Evolutionary conservation across 1,284 basidiomycete genomes (phyloP), one percentile per base, ranked within the genome.

Genomic region (Cryptococcus sp.): DNA sequence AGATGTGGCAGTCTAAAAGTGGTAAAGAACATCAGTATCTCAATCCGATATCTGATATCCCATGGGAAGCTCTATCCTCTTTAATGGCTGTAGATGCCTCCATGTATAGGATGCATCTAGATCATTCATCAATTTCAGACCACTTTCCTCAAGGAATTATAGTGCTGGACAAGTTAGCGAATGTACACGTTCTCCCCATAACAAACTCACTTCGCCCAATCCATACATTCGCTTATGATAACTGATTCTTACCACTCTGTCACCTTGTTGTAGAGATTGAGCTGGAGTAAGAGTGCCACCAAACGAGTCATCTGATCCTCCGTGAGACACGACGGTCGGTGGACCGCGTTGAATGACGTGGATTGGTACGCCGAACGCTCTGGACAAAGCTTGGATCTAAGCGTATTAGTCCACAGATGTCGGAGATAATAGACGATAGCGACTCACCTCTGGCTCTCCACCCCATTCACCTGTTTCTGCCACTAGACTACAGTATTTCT

Each of bases 161-260:
- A 62, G 46, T 62, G 60, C 60, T 62, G 13, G 6, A 38, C 4
- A 33, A 11, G 3, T 4, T 52, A 30, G 52, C 47, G 37, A 31
- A 37, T 30, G 8, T n/a, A 30, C 32, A 33, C 49, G 5, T 34
- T 30, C 10, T 14, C 8, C 37, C 5, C 41, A 13, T 46, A 5
- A 34, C 15, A 45, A 15, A 77, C 86, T 67, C 57, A 91, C 91
- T 84, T 96, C 92, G 67, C 92, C 92, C 4, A 96, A 81, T 2
- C 92, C 93, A 76, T 94, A 96, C 85, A 93, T 87, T 65, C 86
- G 82, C 57, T 89, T 82, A 73, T 96, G 93, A 74, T 93, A 96
- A 66, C 90, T 94, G 65, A 95, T 88, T 55, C 86, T 82, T 7
- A 86, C 83, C 4, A 83, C 81, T 47, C 77, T 78, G 41, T 80